phyloP scores from a whole-genome alignment of 2,329 filamentous ascomycete species.

The Ophiostoma angusticollis region DNA sequence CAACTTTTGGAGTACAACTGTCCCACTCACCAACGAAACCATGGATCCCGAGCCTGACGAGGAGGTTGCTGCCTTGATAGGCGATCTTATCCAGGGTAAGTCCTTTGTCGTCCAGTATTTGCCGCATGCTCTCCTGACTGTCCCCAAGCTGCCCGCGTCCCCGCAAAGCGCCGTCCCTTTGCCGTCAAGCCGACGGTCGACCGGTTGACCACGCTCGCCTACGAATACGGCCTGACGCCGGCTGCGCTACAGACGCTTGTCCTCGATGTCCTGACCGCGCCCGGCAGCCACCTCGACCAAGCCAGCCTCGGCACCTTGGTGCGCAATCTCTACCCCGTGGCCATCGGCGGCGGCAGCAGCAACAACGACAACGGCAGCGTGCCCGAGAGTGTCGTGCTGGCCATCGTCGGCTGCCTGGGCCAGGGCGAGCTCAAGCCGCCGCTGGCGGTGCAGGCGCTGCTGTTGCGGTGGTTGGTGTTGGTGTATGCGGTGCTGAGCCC shows the following conservation, averaged over 20 bases:
- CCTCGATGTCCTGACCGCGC: slow-evolving; percentile 49
- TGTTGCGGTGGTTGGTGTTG: slow-evolving; percentile 69
- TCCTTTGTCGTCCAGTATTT: background rate
- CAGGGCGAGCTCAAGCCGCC: slow-evolving; percentile 65
- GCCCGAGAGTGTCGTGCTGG: slow-evolving; percentile 46
- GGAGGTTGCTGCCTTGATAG: slow-evolving; percentile 10
- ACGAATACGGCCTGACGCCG: slow-evolving; percentile 53
- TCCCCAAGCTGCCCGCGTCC: slow-evolving; percentile 40
- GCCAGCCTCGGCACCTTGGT: slow-evolving; percentile 55
- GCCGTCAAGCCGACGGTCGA: slow-evolving; percentile 53
- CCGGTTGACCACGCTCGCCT: slow-evolving; percentile 47
- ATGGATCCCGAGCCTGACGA: slow-evolving; percentile 14
- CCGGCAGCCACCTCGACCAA: slow-evolving; percentile 55
- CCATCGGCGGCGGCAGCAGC: slow-evolving; percentile 39
- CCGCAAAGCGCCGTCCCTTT: slow-evolving; percentile 51
- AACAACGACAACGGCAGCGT: slow-evolving; percentile 25
- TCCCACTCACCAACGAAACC: background rate
- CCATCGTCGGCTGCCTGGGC: slow-evolving; percentile 60
- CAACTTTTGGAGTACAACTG: background rate
- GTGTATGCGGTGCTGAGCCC: slow-evolving; percentile 51
- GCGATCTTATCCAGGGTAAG: slow-evolving; percentile 14
- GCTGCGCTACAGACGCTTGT: slow-evolving; percentile 50
- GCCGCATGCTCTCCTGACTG: background rate
- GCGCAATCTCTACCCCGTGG: slow-evolving; percentile 64
- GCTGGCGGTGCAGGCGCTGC: slow-evolving; percentile 52